Evolutionary conservation across 495 filamentous ascomycete genomes (phyloP), one percentile per base, ranked within the genome.

Genomic region (Trichoderma parareesei): DNA sequence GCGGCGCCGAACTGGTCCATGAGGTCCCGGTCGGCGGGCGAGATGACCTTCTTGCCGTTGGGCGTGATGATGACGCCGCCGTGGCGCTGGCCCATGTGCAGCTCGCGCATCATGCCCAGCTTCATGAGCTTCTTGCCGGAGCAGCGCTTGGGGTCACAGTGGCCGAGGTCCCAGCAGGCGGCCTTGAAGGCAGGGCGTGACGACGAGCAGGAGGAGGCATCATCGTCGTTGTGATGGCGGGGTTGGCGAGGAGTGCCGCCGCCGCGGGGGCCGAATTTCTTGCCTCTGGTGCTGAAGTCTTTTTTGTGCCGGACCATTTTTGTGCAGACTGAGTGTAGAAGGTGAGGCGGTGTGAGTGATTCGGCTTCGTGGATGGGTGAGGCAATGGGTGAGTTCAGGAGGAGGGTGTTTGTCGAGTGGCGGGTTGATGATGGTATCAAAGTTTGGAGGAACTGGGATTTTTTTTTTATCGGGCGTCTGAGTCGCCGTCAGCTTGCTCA

Each of bases 61-160:
- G 94, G 93, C 33, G 90, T 93, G 73, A 98, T 88, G 66, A 98
- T 88, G 61, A 98, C 89, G 62, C 94, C 94, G 42, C 87, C 81
- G 72, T 91, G 91, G 69, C 90, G 91, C 75, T 97, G 92, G 40
- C 95, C 94, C 40, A 98, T 82, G 69, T 90, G 85, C 57, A 98
- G 85, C 75, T 96, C 90, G 65, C 94, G 87, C 93, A 98, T 96
- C 64, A 97, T 75, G 1, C 93, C 93, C 38, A 95, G 84, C 69
- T 89, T 85, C 81, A 98, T 95, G 44, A 98, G 82, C 63, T 89
- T 85, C 78, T 98, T 97, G 14, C 94, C 94, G 0, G 93, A 97
- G 75, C 94, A 98, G 69, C 95, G 81, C 74, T 98, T 97, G 8
- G 93, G 92, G 74, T 98, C 94, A 78, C 94, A 98, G 74, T 98